Percentiles rank a stretch among this genome's conserved stretches.
Evolutionary conservation across 176 grass and related monocot genomes (phyloP).

Genomic region (Avena sativa): DNA sequence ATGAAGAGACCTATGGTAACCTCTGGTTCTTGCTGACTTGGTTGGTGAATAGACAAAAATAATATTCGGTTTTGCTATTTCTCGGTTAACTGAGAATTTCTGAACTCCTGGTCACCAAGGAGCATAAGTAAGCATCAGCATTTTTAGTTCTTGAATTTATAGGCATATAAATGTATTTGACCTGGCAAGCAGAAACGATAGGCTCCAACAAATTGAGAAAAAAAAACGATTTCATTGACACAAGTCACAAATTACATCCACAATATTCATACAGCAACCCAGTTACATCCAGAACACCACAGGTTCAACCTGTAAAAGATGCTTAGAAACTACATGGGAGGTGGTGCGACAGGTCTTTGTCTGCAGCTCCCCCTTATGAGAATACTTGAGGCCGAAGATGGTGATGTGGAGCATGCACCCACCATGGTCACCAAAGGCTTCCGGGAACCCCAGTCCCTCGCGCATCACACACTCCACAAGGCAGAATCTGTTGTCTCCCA

Average conservation of each 20-base stretch:
- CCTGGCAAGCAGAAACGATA: neutral
- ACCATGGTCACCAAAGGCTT: neutral
- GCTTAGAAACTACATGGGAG: conserved; percentile 6
- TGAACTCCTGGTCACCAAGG: neutral
- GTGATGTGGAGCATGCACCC: neutral
- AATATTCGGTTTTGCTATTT: too few species aligned
- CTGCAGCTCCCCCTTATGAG: neutral
- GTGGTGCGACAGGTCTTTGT: neutral
- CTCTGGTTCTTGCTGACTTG: neutral
- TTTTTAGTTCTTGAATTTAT: neutral
- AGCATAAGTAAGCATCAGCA: neutral
- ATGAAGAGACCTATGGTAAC: neutral
- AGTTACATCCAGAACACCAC: neutral
- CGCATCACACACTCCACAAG: too few species aligned
- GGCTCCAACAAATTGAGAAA: neutral
- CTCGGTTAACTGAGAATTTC: too few species aligned
- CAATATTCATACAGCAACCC: neutral
- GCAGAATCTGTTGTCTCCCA: too few species aligned
- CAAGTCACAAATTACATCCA: neutral
- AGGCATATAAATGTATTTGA: neutral
- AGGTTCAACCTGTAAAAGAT: neutral
- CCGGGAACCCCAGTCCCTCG: neutral
- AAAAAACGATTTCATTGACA: neutral
- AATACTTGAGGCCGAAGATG: neutral
- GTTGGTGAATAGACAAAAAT: neutral